Evolutionary conservation across 352 stramenopile genomes (phyloP).

Genomic region (Pythium insidiosum): DNA sequence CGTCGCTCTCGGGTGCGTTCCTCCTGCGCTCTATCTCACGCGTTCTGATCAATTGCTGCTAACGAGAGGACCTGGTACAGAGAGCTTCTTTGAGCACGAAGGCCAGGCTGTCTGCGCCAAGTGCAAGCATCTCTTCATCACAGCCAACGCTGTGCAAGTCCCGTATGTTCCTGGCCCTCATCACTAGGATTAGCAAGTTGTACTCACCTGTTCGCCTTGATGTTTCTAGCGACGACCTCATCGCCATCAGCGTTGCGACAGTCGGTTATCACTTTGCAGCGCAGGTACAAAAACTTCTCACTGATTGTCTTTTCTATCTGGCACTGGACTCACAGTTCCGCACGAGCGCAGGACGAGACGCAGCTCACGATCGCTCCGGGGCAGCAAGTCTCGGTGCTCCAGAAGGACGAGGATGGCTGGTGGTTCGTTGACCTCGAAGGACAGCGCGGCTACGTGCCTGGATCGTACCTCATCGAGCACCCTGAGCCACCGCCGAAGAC

Average conservation of each 20-base stretch:
- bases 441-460: conserved; percentile 70
- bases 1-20: conserved; percentile 58
- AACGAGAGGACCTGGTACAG: conserved; percentile 18
- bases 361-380: conserved; percentile 78
- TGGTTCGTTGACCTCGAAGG: conserved; percentile 67
- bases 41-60: neutral
- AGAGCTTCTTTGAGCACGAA: conserved; percentile 81
- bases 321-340: neutral
- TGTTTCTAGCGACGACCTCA: conserved; percentile 32
- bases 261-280: conserved; percentile 67
- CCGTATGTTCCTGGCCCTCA: conserved; percentile 25
- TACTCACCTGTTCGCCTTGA: neutral
- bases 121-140: conserved; percentile 76
- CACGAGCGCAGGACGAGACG: conserved; percentile 56
- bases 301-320: neutral
- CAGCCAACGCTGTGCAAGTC: conserved; percentile 26
- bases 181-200: neutral
- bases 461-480: conserved; percentile 77
- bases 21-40: neutral
- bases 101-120: conserved; percentile 65
- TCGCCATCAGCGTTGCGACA: conserved; percentile 38
- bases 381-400: conserved; percentile 68
- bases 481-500: conserved; percentile 15
- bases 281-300: conserved; percentile 20
- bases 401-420: conserved; percentile 84